Evolutionary conservation across 371 early-diverging fungal genomes (phyloP), one percentile per base, ranked within the genome.

Genomic region (Rhizopus arrhizus): DNA sequence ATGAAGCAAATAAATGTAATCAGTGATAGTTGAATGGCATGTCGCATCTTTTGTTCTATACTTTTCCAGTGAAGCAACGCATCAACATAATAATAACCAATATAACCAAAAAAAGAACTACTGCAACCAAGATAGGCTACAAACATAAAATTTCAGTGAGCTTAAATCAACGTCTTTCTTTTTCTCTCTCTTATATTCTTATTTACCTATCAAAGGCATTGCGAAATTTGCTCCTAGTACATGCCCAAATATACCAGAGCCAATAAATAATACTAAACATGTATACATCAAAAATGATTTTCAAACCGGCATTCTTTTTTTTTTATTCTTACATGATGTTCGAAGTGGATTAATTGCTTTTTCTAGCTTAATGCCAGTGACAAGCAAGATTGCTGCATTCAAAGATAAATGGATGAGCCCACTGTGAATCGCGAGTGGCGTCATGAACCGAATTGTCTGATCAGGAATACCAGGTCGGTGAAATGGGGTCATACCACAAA

Each of bases 331-430:
- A 62, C 67, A 15, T 10, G 62, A 59, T 54, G 64, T 65, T 10
- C 68, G 53, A 31, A 89, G 69, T 72, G 85, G 52, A 10, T 91
- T 92, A 59, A 88, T 83, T 10, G 85, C 83, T 31, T 73, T 61
- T 70, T 95, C 95, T 50, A 93, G 62, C 47, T 83, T 76, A 4
- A 74, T 76, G 9, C 91, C 90, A 8, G 85, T 72, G 29, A 77
- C 61, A 46, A 88, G 49, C 56, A 91, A 90, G 34, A 88, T 78
- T n/a, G 70, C 22, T 53, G 89, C 38, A 67, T 93, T 93, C 59
- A 91, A 74, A 1, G 81, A 13, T n/a, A 89, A 61, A 70, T 95
- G 95, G 1, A 93, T n/a, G 1, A 91, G 53, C 5, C 93, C 95
- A 15, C 82, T 91, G 71, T 93, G 93, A 54, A 92, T 69, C 59